phyloP scores from a whole-genome alignment of 1,284 basidiomycete genomes.

The Apiotrichum akiyoshidainum region DNA sequence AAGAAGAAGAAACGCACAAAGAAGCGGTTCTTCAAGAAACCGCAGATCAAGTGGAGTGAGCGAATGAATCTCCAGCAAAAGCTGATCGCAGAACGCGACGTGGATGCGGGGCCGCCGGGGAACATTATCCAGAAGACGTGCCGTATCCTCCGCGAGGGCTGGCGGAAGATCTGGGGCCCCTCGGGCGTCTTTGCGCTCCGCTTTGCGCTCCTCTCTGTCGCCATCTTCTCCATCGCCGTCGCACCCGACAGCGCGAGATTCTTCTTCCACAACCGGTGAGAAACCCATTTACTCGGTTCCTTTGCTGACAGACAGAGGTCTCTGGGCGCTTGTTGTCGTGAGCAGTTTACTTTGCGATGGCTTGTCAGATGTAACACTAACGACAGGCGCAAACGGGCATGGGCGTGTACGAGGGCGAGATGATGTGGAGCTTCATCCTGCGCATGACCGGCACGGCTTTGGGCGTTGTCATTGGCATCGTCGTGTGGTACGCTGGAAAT shows the following conservation, averaged over 20 bases:
- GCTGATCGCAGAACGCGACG: constrained; percentile 21
- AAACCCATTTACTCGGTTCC: no score
- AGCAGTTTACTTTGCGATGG: neutral
- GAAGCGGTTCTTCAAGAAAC: no score
- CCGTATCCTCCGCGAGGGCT: constrained; percentile 15
- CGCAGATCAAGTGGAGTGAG: neutral
- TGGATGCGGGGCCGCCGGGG: constrained; percentile 43
- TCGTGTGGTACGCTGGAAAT: constrained; percentile 59
- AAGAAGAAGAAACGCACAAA: neutral
- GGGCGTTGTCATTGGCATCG: constrained; percentile 57
- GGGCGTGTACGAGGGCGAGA: constrained; percentile 62
- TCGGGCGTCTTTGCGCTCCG: constrained; percentile 57
- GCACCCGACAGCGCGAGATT: constrained; percentile 49
- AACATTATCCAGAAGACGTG: constrained; percentile 40
- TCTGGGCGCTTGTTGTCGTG: constrained; percentile 65
- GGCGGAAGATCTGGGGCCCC: constrained; percentile 25
- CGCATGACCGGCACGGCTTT: constrained; percentile 56
- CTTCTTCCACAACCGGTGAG: constrained; percentile 40
- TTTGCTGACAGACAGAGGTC: constrained; percentile 32
- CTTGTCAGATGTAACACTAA: no score
- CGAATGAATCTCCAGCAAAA: no score
- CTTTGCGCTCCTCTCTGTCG: constrained; percentile 58
- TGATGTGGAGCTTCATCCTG: constrained; percentile 57
- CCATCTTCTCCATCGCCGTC: constrained; percentile 60
- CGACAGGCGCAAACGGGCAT: constrained; percentile 58